Evolutionary conservation across 441 rosid genomes (phyloP).

Genomic region (Kokia cookei): DNA sequence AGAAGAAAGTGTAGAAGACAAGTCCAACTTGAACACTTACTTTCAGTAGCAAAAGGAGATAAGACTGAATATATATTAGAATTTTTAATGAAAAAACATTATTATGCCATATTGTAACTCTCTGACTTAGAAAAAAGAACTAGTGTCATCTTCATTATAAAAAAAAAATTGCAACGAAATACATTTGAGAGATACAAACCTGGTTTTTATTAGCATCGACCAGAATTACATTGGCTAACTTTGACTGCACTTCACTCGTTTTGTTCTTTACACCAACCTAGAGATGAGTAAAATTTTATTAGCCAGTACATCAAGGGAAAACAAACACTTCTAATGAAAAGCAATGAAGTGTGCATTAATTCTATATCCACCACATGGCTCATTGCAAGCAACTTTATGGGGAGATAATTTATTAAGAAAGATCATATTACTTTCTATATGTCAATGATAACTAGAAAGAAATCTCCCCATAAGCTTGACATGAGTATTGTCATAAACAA

Average conservation of each 20-base stretch:
- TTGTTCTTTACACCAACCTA: constrained; percentile 95
- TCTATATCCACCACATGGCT: background rate
- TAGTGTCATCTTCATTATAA: background rate
- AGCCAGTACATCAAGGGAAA: background rate
- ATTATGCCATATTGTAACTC: background rate
- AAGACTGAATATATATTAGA: background rate
- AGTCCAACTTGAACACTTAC: background rate
- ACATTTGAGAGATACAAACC: constrained; percentile 38
- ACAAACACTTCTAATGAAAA: background rate
- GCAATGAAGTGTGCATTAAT: background rate
- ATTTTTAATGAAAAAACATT: background rate
- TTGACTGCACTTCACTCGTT: constrained; percentile 30
- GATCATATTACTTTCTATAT: background rate
- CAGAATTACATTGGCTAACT: constrained; percentile 11
- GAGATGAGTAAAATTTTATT: constrained; percentile 13
- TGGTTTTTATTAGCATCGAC: constrained; percentile 89
- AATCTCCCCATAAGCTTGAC: background rate
- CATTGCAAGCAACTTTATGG: background rate
- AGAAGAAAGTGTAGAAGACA: background rate
- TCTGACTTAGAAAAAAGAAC: background rate
- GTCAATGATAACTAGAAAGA: background rate
- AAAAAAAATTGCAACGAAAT: background rate
- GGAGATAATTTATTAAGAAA: background rate
- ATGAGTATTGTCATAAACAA: background rate
- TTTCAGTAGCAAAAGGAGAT: background rate